These are phyloP conservation scores for Axilococcus clingmanii DNA, from an alignment of 139 green algal genomes.

Conservation along the genomic window DNA sequence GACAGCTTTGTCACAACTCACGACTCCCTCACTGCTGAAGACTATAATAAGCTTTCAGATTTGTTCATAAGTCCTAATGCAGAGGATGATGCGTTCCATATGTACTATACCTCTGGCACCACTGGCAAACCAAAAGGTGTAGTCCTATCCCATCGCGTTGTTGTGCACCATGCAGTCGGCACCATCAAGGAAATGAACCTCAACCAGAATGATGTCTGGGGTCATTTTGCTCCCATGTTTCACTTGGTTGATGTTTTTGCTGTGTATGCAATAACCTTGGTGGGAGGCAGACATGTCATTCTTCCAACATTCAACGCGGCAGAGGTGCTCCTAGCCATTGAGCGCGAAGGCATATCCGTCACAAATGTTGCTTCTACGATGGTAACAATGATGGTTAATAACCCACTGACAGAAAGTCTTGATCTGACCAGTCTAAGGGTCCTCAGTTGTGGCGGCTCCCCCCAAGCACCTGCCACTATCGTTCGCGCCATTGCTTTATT, in stretches of 20 bases:
- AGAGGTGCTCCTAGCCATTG: constrained; percentile 58
- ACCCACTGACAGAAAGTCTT: constrained; percentile 42
- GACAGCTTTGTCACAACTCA: background rate
- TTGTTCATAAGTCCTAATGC: background rate
- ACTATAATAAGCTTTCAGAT: constrained; percentile 4
- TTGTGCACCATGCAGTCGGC: constrained; percentile 68
- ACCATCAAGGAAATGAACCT: constrained; percentile 71
- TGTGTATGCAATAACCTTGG: constrained; percentile 71
- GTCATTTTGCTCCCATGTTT: constrained; percentile 85
- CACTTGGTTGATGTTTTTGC: constrained; percentile 92
- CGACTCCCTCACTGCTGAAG: background rate
- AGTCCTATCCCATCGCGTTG: constrained; percentile 37
- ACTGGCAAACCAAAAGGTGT: constrained; percentile 56
- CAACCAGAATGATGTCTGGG: constrained; percentile 64
- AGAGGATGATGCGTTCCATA: constrained; percentile 37
- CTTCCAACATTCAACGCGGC: constrained; percentile 53
- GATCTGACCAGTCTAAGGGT: constrained; percentile 69
- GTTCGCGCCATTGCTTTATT: constrained; percentile 38
- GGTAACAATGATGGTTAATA: constrained; percentile 69
- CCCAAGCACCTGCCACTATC: constrained; percentile 52
- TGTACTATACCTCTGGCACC: constrained; percentile 80
- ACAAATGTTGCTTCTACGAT: constrained; percentile 84
- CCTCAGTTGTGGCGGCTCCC: constrained; percentile 73
- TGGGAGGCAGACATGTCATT: constrained; percentile 72
- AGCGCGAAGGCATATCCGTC: constrained; percentile 65